A percentile compares a stretch with the other conserved stretches of the same genome.
Evolutionary conservation across 2,329 filamentous ascomycete species (phyloP).

Genomic region (Diplodia intermedia): DNA sequence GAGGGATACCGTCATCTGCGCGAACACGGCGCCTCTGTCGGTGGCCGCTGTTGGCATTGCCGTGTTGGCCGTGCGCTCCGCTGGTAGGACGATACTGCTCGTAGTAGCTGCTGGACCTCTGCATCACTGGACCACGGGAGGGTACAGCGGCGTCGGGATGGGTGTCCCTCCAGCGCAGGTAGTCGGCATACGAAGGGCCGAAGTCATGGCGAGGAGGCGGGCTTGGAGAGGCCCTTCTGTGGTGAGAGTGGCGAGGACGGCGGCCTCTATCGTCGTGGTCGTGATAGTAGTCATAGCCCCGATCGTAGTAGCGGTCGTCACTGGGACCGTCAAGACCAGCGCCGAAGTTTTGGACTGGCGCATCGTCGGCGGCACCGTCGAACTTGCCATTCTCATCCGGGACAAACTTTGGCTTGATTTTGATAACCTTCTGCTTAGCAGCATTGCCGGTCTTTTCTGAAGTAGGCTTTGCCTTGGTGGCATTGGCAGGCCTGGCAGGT

Average conservation of each 20-base stretch:
- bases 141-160: not conserved
- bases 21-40: not conserved
- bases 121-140: not conserved
- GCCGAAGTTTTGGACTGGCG: not conserved
- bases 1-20: not conserved
- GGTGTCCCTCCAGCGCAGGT: not conserved
- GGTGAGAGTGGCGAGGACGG: not conserved
- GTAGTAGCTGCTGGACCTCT: conserved; percentile 23
- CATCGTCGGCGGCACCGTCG: conserved; percentile 14
- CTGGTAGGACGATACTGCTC: conserved; percentile 5
- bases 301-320: not conserved
- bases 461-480: not conserved
- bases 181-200: conserved; percentile 14
- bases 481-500: conserved; percentile 4
- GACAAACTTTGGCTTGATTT: not conserved
- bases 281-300: not conserved
- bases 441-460: not conserved
- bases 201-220: not conserved
- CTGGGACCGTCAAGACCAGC: conserved; percentile 13
- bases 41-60: not conserved
- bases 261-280: not conserved
- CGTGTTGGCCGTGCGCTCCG: not conserved
- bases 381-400: not conserved
- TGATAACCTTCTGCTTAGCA: not conserved
- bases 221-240: not conserved